Evolutionary conservation across 176 grass and related monocot genomes (phyloP), one percentile per base, ranked within the genome.

Genomic region (Rhynchospora pubera): DNA sequence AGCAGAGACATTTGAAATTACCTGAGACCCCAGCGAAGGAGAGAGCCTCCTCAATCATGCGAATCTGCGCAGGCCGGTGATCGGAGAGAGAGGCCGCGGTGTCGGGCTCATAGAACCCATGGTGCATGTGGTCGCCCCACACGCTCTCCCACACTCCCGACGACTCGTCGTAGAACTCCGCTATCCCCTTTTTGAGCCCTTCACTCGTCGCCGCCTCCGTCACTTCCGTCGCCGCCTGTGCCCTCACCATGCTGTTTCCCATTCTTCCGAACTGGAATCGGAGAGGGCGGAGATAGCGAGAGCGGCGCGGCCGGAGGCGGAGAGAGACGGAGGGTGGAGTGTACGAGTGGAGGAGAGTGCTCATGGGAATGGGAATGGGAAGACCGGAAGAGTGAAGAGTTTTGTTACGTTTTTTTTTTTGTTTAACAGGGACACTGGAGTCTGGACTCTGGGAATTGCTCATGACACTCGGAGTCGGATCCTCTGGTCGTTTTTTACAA

Each of bases 41-140:
- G 82, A 98, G 95, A 19, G 92, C 81, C 82, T 98, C 95, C 84
- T 98, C 95, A 60, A 91, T 75, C 95, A 94, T 98, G 74, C 92
- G 92, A 89, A 91, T 91, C 89, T 98, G 95, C 62, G 95, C 90
- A 24, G 75, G 70, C 14, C 89, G 89, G 82, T 98, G 95, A 84
- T 91, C 92, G 56, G 82, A 53, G 81, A 94, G 84, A 74, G 90
- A 87, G 51, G 85, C 87, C 57, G 85, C 47, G 46, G 77, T 81
- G 62, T 61, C 84, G 5, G 90, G 59, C 58, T 90, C 85, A 73
- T 94, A 98, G 90, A 88, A 98, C 47, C 95, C 95, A 58, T 98
- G 90, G 89, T 98, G 95, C 95, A 98, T 98, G 89, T 98, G 95
- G 48, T 98, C 95, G 21, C 95, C 95, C 95, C 95, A 98, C 28